Evolutionary conservation across 2,329 filamentous ascomycete genomes (phyloP).

Genomic region (Colletotrichum karsti): DNA sequence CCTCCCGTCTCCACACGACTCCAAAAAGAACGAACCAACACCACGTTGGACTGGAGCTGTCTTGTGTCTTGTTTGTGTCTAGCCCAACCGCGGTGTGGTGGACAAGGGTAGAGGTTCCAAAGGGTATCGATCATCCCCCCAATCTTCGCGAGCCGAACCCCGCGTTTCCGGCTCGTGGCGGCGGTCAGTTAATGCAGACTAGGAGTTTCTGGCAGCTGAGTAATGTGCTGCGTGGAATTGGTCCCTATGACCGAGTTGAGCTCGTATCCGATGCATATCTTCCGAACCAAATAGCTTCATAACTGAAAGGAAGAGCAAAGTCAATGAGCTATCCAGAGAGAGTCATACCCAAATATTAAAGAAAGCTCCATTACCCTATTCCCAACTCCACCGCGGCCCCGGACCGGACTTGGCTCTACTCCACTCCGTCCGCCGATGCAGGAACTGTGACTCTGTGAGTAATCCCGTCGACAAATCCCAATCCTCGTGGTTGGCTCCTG

Average conservation of each 20-base stretch:
- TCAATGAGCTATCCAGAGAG: too few species aligned
- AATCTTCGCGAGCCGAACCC: conserved; percentile 13
- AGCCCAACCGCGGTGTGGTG: not conserved
- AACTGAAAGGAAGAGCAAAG: too few species aligned
- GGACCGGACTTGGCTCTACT: conserved; percentile 12
- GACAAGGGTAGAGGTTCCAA: not conserved
- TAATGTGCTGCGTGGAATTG: not conserved
- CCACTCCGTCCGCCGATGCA: conserved; percentile 25
- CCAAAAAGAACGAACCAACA: conserved; percentile 3
- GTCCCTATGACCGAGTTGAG: not conserved
- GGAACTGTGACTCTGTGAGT: conserved; percentile 28
- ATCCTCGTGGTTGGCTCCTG: not conserved
- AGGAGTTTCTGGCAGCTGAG: not conserved
- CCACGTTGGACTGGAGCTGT: not conserved
- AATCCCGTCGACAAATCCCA: conserved; percentile 1
- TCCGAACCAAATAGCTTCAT: too few species aligned
- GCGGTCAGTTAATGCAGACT: conserved; percentile 1
- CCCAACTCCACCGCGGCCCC: conserved; percentile 15
- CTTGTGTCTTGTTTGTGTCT: not conserved
- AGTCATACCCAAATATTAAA: not conserved
- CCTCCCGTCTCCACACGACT: conserved; percentile 17
- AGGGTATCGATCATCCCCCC: conserved; percentile 5
- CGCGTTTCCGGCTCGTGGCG: conserved; percentile 14
- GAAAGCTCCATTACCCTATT: not conserved
- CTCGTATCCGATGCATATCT: not conserved